Evolutionary conservation across 805 yeast species (phyloP).

Genomic region (Wickerhamomyces alni): DNA sequence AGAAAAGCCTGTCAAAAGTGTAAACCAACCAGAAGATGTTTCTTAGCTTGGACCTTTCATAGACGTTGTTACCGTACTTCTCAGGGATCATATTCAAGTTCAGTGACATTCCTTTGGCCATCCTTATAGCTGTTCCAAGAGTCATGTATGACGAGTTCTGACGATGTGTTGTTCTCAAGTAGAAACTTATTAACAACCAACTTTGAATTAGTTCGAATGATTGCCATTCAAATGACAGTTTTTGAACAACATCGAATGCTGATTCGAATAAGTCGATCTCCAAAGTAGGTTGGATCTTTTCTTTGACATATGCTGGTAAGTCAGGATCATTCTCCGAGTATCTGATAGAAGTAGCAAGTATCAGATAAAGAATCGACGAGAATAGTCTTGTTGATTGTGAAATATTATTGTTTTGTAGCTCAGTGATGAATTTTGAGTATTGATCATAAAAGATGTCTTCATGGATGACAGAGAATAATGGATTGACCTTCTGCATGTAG

Average conservation of each 20-base stretch:
- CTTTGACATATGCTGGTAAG: conserved; percentile 11
- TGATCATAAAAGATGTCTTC: conserved; percentile 50
- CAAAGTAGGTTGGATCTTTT: conserved; percentile 17
- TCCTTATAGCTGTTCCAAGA: conserved; percentile 35
- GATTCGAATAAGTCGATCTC: conserved; percentile 40
- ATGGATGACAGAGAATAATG: conserved; percentile 46
- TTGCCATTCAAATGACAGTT: conserved; percentile 45
- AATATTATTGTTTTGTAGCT: conserved; percentile 24
- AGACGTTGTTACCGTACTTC: conserved; percentile 16
- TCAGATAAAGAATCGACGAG: conserved; percentile 43
- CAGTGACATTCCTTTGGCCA: conserved; percentile 40
- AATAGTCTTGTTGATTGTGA: conserved; percentile 39
- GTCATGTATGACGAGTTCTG: conserved; percentile 39
- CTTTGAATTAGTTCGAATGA: conserved; percentile 44
- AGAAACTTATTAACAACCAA: conserved; percentile 41
- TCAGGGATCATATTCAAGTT: conserved; percentile 26
- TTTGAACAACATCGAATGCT: conserved; percentile 31
- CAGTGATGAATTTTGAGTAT: conserved; percentile 26
- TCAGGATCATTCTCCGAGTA: conserved; percentile 35
- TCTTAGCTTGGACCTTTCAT: conserved; percentile 39
- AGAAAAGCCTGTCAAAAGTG: conserved; percentile 46
- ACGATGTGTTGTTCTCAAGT: conserved; percentile 37
- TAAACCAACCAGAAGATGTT: conserved; percentile 52
- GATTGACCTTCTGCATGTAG: conserved; percentile 46
- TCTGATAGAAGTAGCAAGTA: conserved; percentile 45